Percentiles rank a stretch among this genome's conserved stretches.
Conservation (phyloP, 2,329 filamentous ascomycete species). For the Delphinella strobiligena region DNA sequence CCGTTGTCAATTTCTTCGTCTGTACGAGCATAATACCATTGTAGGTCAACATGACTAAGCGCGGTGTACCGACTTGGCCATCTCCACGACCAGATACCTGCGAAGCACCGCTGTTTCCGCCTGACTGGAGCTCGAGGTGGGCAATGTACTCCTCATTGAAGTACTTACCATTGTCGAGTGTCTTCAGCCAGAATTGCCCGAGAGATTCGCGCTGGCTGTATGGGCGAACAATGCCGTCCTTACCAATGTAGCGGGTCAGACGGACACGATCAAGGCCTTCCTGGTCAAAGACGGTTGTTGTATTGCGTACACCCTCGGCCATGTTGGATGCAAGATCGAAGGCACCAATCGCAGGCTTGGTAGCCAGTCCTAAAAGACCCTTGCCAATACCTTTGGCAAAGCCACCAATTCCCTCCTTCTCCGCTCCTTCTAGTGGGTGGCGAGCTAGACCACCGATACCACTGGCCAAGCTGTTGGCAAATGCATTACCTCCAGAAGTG, state of each 20-base stretch:
- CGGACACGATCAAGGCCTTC: constrained; percentile 89
- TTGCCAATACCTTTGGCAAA: constrained; percentile 98
- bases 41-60: constrained; percentile 56
- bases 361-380: constrained; percentile 84
- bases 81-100: constrained; percentile 13
- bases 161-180: constrained; percentile 91
- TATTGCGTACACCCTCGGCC: constrained; percentile 94
- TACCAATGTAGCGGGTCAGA: constrained; percentile 82
- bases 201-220: constrained; percentile 92
- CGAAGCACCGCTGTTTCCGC: constrained; percentile 55
- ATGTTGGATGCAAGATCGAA: constrained; percentile 96
- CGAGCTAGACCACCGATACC: constrained; percentile 87
- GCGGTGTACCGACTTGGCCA: constrained; percentile 22
- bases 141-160: constrained; percentile 98
- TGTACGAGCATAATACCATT: constrained; percentile 78
- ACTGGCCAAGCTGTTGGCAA: constrained; percentile 83
- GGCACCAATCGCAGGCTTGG: constrained; percentile 91
- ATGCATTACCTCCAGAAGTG: constrained; percentile 86
- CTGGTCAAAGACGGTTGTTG: constrained; percentile 93
- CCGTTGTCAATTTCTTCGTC: constrained; percentile 70
- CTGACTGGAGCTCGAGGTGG: constrained; percentile 63
- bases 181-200: constrained; percentile 98
- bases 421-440: constrained; percentile 88
- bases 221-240: constrained; percentile 85
- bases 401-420: constrained; percentile 84